Evolutionary conservation across 345 rosid genomes (phyloP).

Genomic region (Salix exigua): DNA sequence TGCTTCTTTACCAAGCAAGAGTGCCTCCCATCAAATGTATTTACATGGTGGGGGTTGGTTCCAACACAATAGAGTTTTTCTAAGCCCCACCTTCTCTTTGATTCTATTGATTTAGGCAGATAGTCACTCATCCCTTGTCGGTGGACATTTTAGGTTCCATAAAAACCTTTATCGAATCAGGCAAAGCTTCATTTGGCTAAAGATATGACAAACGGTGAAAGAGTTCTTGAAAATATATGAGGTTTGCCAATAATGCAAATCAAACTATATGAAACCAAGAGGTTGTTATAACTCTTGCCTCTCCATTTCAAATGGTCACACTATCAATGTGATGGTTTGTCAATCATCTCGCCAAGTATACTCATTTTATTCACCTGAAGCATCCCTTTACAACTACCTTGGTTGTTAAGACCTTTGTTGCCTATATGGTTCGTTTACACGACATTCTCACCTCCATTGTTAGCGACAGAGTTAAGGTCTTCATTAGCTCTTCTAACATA

Average conservation of each 20-base stretch:
- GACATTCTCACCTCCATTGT: neutral
- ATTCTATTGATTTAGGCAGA: too few relatives aligned
- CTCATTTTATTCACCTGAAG: neutral
- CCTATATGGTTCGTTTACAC: neutral
- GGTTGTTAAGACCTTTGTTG: neutral
- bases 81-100: too few relatives aligned
- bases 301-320: neutral
- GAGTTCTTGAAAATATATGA: neutral
- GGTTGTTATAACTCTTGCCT: neutral
- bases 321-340: neutral
- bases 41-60: too few relatives aligned
- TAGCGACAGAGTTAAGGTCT: neutral
- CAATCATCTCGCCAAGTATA: neutral
- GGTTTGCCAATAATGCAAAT: neutral
- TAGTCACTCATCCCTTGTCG: too few relatives aligned
- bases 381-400: neutral
- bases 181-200: neutral
- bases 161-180: too few relatives aligned
- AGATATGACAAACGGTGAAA: neutral
- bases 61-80: too few relatives aligned
- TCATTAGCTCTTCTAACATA: neutral
- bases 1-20: too few relatives aligned
- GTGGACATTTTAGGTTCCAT: too few relatives aligned
- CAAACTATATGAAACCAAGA: too few relatives aligned
- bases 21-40: too few relatives aligned